These are phyloP conservation scores for Puccinia triticina DNA, from an alignment of 1,284 basidiomycete genomes.

Conservation along the genomic window DNA sequence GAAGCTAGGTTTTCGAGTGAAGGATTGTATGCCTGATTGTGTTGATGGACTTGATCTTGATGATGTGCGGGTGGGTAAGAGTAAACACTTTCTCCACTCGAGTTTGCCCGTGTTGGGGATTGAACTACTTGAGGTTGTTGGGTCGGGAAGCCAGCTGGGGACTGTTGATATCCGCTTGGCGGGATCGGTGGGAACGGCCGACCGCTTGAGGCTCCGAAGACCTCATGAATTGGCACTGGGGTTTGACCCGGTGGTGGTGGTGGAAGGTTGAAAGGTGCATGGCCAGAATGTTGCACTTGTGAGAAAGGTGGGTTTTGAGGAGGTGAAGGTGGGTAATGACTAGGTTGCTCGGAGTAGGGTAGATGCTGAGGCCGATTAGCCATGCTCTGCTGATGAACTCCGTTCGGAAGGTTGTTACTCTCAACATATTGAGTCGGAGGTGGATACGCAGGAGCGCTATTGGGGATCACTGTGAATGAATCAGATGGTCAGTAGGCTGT, in stretches of 20 bases:
- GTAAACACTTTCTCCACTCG: conserved; percentile 26
- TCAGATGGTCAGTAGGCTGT: conserved; percentile 1
- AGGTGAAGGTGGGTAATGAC: conserved; percentile 4
- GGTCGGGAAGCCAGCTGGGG: not conserved
- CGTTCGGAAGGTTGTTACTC: not conserved
- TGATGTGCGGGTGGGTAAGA: conserved; percentile 16
- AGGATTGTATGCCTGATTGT: not conserved
- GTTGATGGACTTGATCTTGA: conserved; percentile 20
- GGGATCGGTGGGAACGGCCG: conserved; percentile 23
- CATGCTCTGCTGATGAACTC: conserved; percentile 8
- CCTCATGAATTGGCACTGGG: conserved; percentile 48
- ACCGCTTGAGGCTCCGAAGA: conserved; percentile 20
- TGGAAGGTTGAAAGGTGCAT: conserved; percentile 33
- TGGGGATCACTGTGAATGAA: conserved; percentile 9
- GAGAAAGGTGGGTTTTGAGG: conserved; percentile 18
- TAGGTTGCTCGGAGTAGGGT: conserved; percentile 29
- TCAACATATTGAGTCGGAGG: conserved; percentile 10
- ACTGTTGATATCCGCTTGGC: conserved; percentile 14
- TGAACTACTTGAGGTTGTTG: conserved; percentile 22
- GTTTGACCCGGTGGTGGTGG: conserved; percentile 49
- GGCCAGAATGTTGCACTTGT: conserved; percentile 3
- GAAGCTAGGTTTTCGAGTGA: not conserved
- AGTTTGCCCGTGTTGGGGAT: conserved; percentile 5
- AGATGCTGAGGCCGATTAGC: conserved; percentile 7
- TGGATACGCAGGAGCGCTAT: conserved; percentile 5